Evolutionary conservation across 129 eudicot genomes (phyloP), one percentile per base, ranked within the genome.

Genomic region (Lactuca sativa): DNA sequence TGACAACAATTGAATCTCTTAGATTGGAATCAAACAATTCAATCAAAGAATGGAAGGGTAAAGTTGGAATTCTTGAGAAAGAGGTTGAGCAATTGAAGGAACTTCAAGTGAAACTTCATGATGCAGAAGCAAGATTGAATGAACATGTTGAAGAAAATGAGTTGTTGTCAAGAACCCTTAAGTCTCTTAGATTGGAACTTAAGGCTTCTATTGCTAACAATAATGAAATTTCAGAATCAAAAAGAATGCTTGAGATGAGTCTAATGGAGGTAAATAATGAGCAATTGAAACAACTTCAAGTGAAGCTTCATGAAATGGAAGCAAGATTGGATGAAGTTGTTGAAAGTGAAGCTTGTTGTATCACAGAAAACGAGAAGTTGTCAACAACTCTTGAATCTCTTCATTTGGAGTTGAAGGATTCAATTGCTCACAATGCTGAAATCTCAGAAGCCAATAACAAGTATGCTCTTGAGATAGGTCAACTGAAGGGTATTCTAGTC

Each of bases 121-220:
- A 71, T 17, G 60, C 54, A 49, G 85, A 67, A 41, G 74, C 44
- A 34, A 55, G 30, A 21, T 38, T 34, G 12, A n/a, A 67, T 44
- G 62, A 59, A 36, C 74, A 33, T 15, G 8, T 76, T 44, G 53
- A 59, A 31, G 78, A 74, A 56, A 66, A 74, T 4, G 40, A 33
- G 11, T 56, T 16, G 3, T 56, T 74, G 54, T 55, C 30, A 33
- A 17, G 52, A n/a, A 38, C 44, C 64, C 49, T 82, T 56, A 70
- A 86, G 25, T 78, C 75, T 54, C 70, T 86, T 15, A 80, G 58
- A 48, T 80, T 77, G 16, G 84, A 92, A 56, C 74, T 82, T 30
- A 80, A 84, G 76, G 78, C 62, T 15, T 82, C 80, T 62, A 38
- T 49, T 71, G 80, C 75, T 7, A 73, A 76, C 17, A 64, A 73